These are phyloP conservation scores for Cucurbita maxima DNA, from an alignment of 306 rosid genomes.

Conservation along the genomic window DNA sequence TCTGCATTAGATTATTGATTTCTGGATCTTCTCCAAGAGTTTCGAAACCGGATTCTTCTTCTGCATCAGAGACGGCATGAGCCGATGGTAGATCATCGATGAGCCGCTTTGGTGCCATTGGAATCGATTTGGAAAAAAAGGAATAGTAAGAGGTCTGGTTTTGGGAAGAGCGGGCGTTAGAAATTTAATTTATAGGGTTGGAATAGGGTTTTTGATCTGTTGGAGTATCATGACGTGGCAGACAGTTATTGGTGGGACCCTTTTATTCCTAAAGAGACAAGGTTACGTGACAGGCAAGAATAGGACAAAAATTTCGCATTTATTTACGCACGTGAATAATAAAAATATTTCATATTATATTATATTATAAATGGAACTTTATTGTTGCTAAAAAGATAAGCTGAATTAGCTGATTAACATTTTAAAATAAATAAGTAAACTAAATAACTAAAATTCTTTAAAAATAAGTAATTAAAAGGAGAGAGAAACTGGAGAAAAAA, in stretches of 20 bases:
- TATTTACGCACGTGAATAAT: neutral
- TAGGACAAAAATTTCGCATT: neutral
- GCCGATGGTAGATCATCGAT: conserved; percentile 16
- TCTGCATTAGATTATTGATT: conserved; percentile 3
- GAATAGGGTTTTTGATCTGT: neutral
- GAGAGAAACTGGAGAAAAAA: no score
- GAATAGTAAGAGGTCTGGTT: neutral
- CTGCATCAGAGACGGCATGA: conserved; percentile 8
- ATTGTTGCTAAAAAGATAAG: no score
- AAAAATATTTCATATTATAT: neutral
- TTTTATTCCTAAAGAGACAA: neutral
- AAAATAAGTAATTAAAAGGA: no score
- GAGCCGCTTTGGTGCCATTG: conserved; percentile 31
- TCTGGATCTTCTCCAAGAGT: conserved; percentile 8
- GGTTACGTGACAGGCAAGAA: neutral
- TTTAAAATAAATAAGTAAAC: no score
- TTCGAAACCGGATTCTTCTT: conserved; percentile 15
- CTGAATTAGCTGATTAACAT: no score
- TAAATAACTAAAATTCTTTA: no score
- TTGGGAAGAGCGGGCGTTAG: neutral
- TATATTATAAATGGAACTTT: no score
- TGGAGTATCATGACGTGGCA: neutral
- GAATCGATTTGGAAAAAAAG: neutral
- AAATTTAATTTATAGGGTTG: neutral
- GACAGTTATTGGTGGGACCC: neutral